Evolutionary conservation across 208 protist genomes (phyloP), one percentile per base, ranked within the genome.

Genomic region (Wallacemonas sp.): DNA sequence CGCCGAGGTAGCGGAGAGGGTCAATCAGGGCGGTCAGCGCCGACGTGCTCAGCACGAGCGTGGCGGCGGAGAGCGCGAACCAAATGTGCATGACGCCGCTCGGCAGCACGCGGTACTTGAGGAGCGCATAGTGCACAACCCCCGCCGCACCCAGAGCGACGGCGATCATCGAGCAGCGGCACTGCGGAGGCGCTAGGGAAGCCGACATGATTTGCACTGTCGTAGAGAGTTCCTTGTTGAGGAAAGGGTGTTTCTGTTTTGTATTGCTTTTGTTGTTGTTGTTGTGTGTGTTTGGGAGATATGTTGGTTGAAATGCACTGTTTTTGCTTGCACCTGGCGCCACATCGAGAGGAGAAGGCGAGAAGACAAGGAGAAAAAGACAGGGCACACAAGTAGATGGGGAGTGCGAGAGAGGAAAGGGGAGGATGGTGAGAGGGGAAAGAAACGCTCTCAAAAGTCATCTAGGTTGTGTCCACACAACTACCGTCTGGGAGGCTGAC

Each of bases 1-100:
- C 72, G 46, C 81, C 81, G 41, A 87, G 29, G 70, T 77, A 73
- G 54, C 77, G 76, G 4, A 84, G 67, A 0, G 72, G 57, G 57
- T 83, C 70, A 38, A 76, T 70, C 22, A 83, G 61, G 61, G 72
- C 76, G 10, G 68, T 41, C 28, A 84, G 49, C 7, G 65, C 68
- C 1, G 65, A 77, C 25, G 67, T 44, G 1, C 73, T 69, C 20
- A 86, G 67, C 36, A 85, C 66, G 16, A 72, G 46, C 10, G 59
- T 49, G 1, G 78, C 61, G 32, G 75, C 66, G 22, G 72, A 74
- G 20, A 79, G 32, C 10, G 72, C 65, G 57, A 87, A 84, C 81
- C 81, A 87, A n/a, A 39, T 57, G 26, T 69, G 81, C 77, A 84
- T 82, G 2, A 83, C 42, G 29, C 50, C 31, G 41, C 45, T 39